A percentile compares a stretch with the other conserved stretches of the same genome.
phyloP scores from a whole-genome alignment of 2,329 filamentous ascomycete genomes.

The Stagonosporopsis vannaccii region DNA sequence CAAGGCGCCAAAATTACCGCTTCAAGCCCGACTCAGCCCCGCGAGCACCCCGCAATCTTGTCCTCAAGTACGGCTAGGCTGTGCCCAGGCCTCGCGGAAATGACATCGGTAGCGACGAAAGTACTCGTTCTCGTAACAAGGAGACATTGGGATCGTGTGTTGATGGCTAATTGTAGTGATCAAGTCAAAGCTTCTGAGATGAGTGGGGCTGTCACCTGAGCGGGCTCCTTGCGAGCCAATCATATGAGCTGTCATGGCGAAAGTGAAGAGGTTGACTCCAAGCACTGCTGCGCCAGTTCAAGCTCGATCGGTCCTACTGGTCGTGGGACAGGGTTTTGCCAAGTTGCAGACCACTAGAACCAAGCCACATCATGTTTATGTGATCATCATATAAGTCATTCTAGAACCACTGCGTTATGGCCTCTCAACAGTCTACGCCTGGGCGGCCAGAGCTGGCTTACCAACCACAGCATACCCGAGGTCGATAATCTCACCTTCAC shows the following conservation, averaged over 20 bases:
- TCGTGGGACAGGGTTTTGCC: background rate
- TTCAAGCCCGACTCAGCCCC: conserved; percentile 4
- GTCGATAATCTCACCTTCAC: background rate
- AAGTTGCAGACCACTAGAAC: background rate
- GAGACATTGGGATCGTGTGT: background rate
- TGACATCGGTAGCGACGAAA: background rate
- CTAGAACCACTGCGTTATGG: background rate
- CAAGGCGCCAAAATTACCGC: background rate
- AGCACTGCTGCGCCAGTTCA: background rate
- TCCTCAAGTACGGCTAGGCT: background rate
- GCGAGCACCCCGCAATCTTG: conserved; percentile 1
- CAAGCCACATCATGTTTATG: background rate
- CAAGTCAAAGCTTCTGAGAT: background rate
- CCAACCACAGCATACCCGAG: background rate
- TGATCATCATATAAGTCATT: background rate
- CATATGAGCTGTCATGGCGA: background rate
- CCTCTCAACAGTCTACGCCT: background rate
- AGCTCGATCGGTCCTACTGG: background rate
- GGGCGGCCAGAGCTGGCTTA: background rate
- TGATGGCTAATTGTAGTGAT: background rate
- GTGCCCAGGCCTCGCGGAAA: background rate
- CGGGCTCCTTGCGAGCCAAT: background rate
- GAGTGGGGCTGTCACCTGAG: background rate
- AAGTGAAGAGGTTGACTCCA: background rate
- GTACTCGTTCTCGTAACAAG: background rate